Conservation (phyloP, 352 stramenopile genomes). For the Pythium phragmiticola region DNA sequence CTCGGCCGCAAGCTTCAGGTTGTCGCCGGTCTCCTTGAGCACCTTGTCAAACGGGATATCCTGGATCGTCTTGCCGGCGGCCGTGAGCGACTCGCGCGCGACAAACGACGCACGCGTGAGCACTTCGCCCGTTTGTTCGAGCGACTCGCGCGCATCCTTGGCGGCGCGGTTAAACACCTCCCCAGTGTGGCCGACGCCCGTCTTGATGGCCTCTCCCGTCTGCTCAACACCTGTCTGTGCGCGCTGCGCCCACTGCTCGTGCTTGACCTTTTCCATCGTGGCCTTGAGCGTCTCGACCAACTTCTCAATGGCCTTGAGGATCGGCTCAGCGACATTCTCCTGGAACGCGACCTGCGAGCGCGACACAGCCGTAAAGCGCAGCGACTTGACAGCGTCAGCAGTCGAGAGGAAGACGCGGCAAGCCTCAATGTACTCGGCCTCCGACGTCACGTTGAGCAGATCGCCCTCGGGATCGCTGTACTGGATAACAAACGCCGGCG, state of each 20-base stretch:
- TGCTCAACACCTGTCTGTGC: constrained; percentile 44
- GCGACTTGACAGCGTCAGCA: constrained; percentile 38
- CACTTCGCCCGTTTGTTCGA: constrained; percentile 25
- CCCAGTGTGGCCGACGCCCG: constrained; percentile 56
- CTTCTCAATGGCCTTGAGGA: constrained; percentile 81
- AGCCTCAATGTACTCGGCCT: constrained; percentile 64
- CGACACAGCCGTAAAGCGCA: constrained; percentile 69
- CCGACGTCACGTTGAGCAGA: constrained; percentile 66
- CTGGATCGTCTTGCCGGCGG: constrained; percentile 44
- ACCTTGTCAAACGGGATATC: constrained; percentile 85
- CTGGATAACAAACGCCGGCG: constrained; percentile 63
- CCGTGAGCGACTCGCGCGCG: constrained; percentile 27
- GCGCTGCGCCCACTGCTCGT: constrained; percentile 68
- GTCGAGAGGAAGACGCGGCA: constrained; percentile 51
- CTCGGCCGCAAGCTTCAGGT: constrained; percentile 75
- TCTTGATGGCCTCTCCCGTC: constrained; percentile 34
- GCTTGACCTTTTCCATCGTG: constrained; percentile 84
- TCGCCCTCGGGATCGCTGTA: constrained; percentile 81
- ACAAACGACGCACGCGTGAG: constrained; percentile 37
- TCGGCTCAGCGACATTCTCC: constrained; percentile 75
- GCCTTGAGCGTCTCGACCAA: constrained; percentile 74
- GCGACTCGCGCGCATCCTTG: constrained; percentile 30
- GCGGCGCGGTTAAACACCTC: constrained; percentile 57
- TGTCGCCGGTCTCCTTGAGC: constrained; percentile 73
- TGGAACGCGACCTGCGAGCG: constrained; percentile 67